phyloP scores from a whole-genome alignment of 495 filamentous ascomycete species.

The Neurospora sp. region DNA sequence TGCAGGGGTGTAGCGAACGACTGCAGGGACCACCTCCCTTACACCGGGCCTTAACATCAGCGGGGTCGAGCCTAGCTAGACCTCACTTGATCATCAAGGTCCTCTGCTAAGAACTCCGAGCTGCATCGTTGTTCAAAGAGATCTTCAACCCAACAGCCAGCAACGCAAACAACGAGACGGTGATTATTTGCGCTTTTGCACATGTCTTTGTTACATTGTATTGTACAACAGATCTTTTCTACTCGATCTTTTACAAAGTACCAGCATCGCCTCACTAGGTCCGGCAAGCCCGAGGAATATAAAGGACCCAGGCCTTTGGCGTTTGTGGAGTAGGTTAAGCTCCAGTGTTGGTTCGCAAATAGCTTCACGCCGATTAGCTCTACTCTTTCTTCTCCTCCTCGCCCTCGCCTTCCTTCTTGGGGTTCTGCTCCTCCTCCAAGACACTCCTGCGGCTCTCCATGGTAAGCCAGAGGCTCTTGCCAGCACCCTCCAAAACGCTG shows the following conservation, averaged over 20 bases:
- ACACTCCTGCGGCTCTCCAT: conserved; percentile 67
- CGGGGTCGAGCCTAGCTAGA: neutral
- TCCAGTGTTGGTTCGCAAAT: neutral
- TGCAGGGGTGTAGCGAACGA: neutral
- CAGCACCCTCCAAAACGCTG: conserved; percentile 60
- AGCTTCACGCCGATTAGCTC: conserved; percentile 10
- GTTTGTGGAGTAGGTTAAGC: neutral
- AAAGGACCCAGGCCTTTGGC: neutral
- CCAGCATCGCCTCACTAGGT: neutral
- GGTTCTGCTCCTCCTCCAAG: conserved; percentile 65
- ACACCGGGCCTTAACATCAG: neutral
- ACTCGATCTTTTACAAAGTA: neutral
- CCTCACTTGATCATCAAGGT: neutral
- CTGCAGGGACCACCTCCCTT: neutral
- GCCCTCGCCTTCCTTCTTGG: conserved; percentile 20
- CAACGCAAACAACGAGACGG: neutral
- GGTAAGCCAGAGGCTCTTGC: conserved; percentile 73
- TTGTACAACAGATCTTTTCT: neutral
- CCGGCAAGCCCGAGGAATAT: neutral
- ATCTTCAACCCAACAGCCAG: neutral
- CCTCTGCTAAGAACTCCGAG: neutral
- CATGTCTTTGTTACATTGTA: neutral
- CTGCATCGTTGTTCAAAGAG: neutral
- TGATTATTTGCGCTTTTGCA: neutral
- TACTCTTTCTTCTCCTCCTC: conserved; percentile 23